Evolutionary conservation across 2,329 filamentous ascomycete genomes (phyloP), one percentile per base, ranked within the genome.

Genomic region (Talaromyces sp.): DNA sequence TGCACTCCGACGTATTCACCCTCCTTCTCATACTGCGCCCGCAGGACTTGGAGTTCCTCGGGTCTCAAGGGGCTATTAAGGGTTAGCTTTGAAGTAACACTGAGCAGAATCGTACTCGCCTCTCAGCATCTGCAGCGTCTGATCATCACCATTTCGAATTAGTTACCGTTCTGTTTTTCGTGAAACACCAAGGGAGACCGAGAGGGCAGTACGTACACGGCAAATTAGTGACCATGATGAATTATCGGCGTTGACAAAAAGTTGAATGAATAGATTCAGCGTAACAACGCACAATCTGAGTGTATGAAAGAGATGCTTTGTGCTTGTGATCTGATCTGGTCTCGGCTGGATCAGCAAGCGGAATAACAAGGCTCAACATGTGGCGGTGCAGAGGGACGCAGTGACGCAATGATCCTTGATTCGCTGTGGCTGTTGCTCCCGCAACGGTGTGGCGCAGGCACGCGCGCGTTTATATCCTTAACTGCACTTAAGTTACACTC

Each of bases 121-220:
- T 96, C 80, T 99, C 94, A 68, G 94, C 94, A 78, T 99, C 94
- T 66, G 95, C 91, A 70, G 94, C 94, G 81, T 97, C 94, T 97
- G 25, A 35, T 46, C 8, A 11, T 45, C 13, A 31, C 28, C 28
- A 33, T 7, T 54, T 28, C 36, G 15, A 35, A 21, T 48, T 33
- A 57, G 41, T 35, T 22, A 43, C 25, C 25, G 43, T 45, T 46
- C 41, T n/a, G n/a, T n/a, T 13, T 43, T 51, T 39, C 33, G n/a
- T 31, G 28, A 25, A n/a, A 43, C 22, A 36, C 53, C 53, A 36
- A 41, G 48, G 50, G 36, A 37, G 22, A 50, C 37, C 28, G 37
- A 43, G 40, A 31, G 13, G 19, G 25, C 35, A 52, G 45, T 22
- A 67, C 77, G 63, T 74, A 81, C 79, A 81, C 62, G 79, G 79